Percentiles rank a stretch among this genome's conserved stretches.
phyloP scores from a whole-genome alignment of 169 alveolate species.

The Babesia bovis region DNA sequence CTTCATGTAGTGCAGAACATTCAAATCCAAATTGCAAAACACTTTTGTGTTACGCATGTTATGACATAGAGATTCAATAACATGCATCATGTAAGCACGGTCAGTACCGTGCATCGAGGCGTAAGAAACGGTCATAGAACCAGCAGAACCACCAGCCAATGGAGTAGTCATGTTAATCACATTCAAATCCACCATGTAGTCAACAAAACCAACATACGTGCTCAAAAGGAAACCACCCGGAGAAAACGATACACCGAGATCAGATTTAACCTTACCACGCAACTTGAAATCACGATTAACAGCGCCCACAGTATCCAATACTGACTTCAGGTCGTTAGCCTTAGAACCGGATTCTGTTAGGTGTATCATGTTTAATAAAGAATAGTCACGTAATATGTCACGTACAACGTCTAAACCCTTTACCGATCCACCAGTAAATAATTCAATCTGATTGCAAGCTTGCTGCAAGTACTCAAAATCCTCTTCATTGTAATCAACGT shows the following conservation, averaged over 20 bases:
- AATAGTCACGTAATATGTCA: constrained; percentile 12
- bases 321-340: background rate
- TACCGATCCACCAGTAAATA: constrained; percentile 9
- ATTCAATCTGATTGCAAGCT: constrained; percentile 11
- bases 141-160: constrained; percentile 75
- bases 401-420: background rate
- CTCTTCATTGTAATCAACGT: background rate
- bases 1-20: constrained; percentile 16
- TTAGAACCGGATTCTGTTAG: background rate
- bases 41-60: background rate
- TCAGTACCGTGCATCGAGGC: constrained; percentile 21
- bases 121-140: constrained; percentile 65
- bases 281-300: background rate
- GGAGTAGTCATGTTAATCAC: constrained; percentile 67
- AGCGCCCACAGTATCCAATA: background rate
- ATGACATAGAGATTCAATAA: background rate
- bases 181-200: constrained; percentile 66
- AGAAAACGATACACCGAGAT: constrained; percentile 69
- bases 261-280: background rate
- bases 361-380: background rate
- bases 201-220: constrained; percentile 66
- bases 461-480: background rate
- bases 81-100: background rate
- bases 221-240: constrained; percentile 74
- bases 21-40: constrained; percentile 26